Base-by-base conservation (phyloP, 192 early-diverging fungal species). In the Entrophospora sp. region DNA sequence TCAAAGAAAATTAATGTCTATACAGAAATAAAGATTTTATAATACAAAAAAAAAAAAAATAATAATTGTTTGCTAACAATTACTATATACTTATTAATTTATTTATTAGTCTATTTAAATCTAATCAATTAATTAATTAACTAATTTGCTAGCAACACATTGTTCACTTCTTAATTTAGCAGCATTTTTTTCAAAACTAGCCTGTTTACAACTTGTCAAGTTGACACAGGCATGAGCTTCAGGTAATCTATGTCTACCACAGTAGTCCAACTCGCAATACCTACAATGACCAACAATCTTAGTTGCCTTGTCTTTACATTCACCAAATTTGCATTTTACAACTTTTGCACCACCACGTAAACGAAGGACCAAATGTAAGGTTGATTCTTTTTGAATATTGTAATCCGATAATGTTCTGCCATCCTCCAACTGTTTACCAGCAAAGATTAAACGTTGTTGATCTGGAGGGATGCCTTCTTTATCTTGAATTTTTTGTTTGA, bases 381-480 rank as follows among this genome's bases (percentile, higher is more conserved):
- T 91, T 20, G 88, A 90, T 75, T 90, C 88, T 82, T 90, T 89
- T 74, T 90, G 88, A 73, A 89, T 89, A 77, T 90, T 89, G 80
- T 90, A 89, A 73, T 90, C 89, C 7, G 77, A 79, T 1, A 90
- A 76, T 1, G 77, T 73, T 49, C 89, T 85, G 51, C 85, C 89
- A 68, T 91, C 89, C 64, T 91, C 87, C 18, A 91, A 76, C 76
- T 91, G 89, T 79, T 91, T 90, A 52, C 89, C 89, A 34, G 89
- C 89, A 43, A 90, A 90, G 56, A 90, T 89, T 16, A 90, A 81
- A 52, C 88, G 84, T 71, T 89, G 89, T 76, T 91, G 89, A 71
- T 91, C 88, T 56, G 88, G 88, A 18, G 88, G 89, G 43, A 90
- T 91, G 30, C 90, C 90, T 75, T 92, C 91, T 81, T 89, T 91